Evolutionary conservation across 139 green algal species (phyloP).

Genomic region (Yamagishiella unicocca): DNA sequence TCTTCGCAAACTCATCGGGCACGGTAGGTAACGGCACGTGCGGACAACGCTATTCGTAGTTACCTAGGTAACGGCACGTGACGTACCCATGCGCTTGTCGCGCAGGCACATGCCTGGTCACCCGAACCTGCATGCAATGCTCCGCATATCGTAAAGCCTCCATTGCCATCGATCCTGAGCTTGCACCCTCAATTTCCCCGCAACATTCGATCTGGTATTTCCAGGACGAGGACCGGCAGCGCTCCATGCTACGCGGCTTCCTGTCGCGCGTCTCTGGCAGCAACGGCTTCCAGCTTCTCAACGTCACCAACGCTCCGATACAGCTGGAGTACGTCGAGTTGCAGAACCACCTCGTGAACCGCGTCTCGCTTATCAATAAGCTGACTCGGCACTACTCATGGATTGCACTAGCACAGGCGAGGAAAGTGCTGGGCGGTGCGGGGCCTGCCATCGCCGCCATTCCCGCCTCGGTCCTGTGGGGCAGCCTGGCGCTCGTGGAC

Average conservation of each 20-base stretch:
- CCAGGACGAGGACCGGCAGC: conserved; percentile 42
- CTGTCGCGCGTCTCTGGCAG: conserved; percentile 71
- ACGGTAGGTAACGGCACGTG: background rate
- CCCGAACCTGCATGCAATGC: too few species aligned
- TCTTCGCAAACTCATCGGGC: background rate
- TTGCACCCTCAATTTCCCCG: too few species aligned
- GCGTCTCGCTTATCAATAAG: conserved; percentile 57
- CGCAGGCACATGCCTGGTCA: too few species aligned
- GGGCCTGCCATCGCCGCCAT: conserved; percentile 82
- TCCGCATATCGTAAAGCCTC: too few species aligned
- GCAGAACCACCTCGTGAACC: conserved; percentile 65
- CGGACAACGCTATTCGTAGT: too few species aligned
- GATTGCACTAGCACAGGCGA: conserved; percentile 72
- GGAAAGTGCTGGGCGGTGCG: conserved; percentile 85
- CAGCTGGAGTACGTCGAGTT: conserved; percentile 58
- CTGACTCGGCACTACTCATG: conserved; percentile 81
- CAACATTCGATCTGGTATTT: background rate
- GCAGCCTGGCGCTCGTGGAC: conserved; percentile 71
- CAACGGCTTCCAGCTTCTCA: conserved; percentile 89
- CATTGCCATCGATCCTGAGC: too few species aligned
- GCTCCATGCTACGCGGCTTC: conserved; percentile 60
- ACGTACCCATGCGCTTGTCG: too few species aligned
- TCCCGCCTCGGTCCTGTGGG: conserved; percentile 83
- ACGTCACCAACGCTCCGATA: conserved; percentile 90
- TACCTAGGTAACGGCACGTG: too few species aligned